Conservation (phyloP, 164 flowering plant genomes). For the Macadamia tetraphylla region DNA sequence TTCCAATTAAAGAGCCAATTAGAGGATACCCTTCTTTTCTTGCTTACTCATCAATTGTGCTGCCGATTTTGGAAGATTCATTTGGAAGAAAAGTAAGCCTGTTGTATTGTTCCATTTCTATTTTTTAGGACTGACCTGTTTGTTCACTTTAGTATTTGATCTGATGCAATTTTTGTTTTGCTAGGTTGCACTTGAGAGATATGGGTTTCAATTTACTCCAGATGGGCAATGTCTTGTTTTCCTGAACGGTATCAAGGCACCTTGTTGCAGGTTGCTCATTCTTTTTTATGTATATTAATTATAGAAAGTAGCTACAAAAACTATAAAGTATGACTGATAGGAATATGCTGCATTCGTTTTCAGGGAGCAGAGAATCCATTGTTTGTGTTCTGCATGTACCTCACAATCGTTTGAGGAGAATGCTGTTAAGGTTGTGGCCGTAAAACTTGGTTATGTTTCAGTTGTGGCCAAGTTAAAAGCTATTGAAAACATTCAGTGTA, state of each 20-base stretch:
- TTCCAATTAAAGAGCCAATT: conserved; percentile 28
- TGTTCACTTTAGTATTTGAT: conserved; percentile 2
- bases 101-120: background rate
- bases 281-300: conserved; percentile 1
- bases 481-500: conserved; percentile 32
- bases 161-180: conserved; percentile 8
- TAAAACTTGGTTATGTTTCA: conserved; percentile 63
- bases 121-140: background rate
- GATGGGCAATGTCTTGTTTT: conserved; percentile 66
- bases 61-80: conserved; percentile 33
- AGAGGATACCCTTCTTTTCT: conserved; percentile 60
- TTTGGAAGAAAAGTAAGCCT: conserved; percentile 52
- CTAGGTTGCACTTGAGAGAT: conserved; percentile 51
- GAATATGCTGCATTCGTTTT: conserved; percentile 15
- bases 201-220: conserved; percentile 66
- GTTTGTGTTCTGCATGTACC: conserved; percentile 61
- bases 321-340: background rate
- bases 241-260: conserved; percentile 48
- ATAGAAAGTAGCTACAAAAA: background rate
- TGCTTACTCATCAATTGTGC: conserved; percentile 48
- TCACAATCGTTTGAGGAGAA: conserved; percentile 41
- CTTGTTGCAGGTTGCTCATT: conserved; percentile 73
- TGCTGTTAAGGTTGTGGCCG: conserved; percentile 65
- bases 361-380: conserved; percentile 55
- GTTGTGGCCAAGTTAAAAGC: conserved; percentile 45